Conservation (phyloP, 108 stramenopile genomes). For the Pseudonitzschia delicatissima region DNA sequence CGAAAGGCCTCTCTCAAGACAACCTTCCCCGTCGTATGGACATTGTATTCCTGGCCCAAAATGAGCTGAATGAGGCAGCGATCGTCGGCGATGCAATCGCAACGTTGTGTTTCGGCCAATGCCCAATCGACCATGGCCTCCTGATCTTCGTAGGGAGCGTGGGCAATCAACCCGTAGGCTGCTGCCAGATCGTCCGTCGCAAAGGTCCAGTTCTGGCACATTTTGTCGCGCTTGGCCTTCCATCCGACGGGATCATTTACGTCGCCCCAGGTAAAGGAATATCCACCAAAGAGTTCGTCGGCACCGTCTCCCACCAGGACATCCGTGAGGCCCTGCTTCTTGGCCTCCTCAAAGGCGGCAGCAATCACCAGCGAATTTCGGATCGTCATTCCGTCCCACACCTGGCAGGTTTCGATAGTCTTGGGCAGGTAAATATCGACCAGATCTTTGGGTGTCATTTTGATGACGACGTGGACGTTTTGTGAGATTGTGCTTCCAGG, state of each 20-base stretch:
- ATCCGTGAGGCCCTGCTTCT: constrained; percentile 29
- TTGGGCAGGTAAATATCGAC: constrained; percentile 33
- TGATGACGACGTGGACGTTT: constrained; percentile 32
- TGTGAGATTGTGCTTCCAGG: constrained; percentile 21
- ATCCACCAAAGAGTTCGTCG: constrained; percentile 65
- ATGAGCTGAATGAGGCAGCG: background rate
- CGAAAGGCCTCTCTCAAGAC: constrained; percentile 53
- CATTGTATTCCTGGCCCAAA: background rate
- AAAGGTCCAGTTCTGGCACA: constrained; percentile 59
- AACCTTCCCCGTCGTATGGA: constrained; percentile 47
- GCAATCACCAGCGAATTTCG: constrained; percentile 52
- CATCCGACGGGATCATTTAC: constrained; percentile 34
- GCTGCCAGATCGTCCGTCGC: constrained; percentile 38
- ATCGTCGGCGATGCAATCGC: constrained; percentile 34
- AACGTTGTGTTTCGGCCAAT: constrained; percentile 27
- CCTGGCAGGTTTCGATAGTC: constrained; percentile 31
- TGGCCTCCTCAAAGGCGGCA: constrained; percentile 42
- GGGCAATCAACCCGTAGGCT: constrained; percentile 33
- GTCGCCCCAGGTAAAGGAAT: constrained; percentile 52
- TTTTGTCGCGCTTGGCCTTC: constrained; percentile 50
- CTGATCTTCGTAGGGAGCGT: constrained; percentile 36
- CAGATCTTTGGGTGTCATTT: constrained; percentile 34
- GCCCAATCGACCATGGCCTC: constrained; percentile 36
- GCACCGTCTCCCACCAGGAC: constrained; percentile 56
- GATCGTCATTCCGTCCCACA: constrained; percentile 50